Base-by-base conservation (phyloP, 2,329 filamentous ascomycete species). In the Venturia aucupariae region DNA sequence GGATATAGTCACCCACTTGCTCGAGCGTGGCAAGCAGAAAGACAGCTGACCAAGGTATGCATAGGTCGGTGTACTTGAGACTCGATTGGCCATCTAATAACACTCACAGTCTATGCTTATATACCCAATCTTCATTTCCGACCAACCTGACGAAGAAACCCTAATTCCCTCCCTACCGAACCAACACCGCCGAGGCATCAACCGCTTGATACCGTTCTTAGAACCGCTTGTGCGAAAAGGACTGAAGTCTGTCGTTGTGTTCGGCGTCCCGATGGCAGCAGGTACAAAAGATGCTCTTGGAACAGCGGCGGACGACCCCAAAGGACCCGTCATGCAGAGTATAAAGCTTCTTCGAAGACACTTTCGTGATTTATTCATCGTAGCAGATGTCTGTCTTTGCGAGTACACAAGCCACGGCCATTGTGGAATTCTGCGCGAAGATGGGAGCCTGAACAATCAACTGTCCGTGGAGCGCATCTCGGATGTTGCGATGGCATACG, bases 321-420 rank as follows among this genome's bases (percentile, higher is more conserved):
- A 90, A 68, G 94, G 94, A 44, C 94, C 94, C 22, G 94, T 97
- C 62, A 95, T 97, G 70, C 86, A 86, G 71, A 84, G 86, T 60
- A 97, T 97, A 72, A 89, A 88, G 61, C 83, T 97, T 38, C 82
- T 99, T 65, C 88, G 91, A 69, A 85, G 90, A 68, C 83, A 86
- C 46, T 97, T 97, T 77, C 94, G 94, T 2, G 86, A 91, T 67
- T 84, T 99, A 66, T 97, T 95, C 79, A 90, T 99, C 71, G 87
- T 89, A 69, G 86, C 88, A 66, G 94, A 99, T 74, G 94, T 99
- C 65, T 97, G 94, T 74, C 87, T 99, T 8, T 99, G 94, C 83
- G 94, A 99, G 78, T 99, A 99, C 79, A 99, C 94, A 0, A 94
- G 90, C 7, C 94, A 99, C 76, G 94, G 94, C 55, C 94, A 99